Conservation (phyloP, 192 early-diverging fungal species). For the Coemansia sp. region DNA sequence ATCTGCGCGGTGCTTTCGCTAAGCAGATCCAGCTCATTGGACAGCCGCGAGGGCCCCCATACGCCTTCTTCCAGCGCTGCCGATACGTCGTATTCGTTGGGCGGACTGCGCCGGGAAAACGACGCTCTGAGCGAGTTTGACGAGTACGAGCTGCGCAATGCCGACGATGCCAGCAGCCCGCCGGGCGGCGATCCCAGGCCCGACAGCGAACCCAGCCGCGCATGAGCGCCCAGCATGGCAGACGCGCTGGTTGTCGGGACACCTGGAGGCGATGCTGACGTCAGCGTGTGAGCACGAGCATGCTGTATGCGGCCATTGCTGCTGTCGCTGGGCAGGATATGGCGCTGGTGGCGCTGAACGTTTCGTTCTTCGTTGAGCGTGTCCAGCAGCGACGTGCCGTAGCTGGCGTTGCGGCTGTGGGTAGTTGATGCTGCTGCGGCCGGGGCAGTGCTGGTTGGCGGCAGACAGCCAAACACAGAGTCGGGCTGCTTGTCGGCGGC, state of each 20-base stretch:
- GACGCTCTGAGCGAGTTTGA: constrained; percentile 45
- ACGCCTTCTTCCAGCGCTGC: constrained; percentile 41
- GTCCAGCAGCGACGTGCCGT: constrained; percentile 53
- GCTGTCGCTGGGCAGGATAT: constrained; percentile 6
- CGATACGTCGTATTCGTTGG: constrained; percentile 12
- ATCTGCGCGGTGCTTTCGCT: constrained; percentile 10
- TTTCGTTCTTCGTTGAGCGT: constrained; percentile 41
- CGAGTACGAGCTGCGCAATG: constrained; percentile 54
- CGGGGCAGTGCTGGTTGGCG: not conserved
- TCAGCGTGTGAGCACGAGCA: constrained; percentile 29
- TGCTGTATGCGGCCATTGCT: constrained; percentile 11
- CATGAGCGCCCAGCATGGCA: constrained; percentile 42
- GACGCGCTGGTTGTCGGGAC: constrained; percentile 27
- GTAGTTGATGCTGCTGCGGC: constrained; percentile 25
- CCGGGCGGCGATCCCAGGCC: constrained; percentile 7
- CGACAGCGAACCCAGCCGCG: constrained; percentile 38
- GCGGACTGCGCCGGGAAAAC: constrained; percentile 42
- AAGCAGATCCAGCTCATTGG: constrained; percentile 42
- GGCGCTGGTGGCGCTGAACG: not conserved
- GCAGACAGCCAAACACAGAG: constrained; percentile 14
- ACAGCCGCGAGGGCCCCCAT: constrained; percentile 48
- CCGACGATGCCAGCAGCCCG: constrained; percentile 29
- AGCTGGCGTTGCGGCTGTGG: constrained; percentile 49
- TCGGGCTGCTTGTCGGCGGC: constrained; percentile 6
- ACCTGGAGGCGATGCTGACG: constrained; percentile 19